Evolutionary conservation across 257 asterid species (phyloP).

Genomic region (Solanum tacnaense): DNA sequence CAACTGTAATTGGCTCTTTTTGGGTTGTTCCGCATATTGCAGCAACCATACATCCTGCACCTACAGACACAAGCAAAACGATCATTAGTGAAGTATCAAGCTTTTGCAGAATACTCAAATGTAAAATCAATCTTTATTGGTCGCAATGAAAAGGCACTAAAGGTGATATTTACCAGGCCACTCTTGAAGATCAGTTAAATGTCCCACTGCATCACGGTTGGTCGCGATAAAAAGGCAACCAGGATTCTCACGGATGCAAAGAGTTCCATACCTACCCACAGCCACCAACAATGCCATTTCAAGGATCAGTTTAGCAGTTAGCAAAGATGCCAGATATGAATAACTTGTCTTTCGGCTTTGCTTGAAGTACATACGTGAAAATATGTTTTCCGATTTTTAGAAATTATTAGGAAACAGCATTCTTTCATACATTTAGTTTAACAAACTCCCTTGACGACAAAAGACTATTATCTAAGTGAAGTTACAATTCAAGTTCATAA

Average conservation of each 20-base stretch:
- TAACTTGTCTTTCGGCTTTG: background rate
- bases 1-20: conserved; percentile 77
- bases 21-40: conserved; percentile 81
- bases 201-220: conserved; percentile 80
- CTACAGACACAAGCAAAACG: conserved; percentile 27
- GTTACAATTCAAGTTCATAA: background rate
- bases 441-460: background rate
- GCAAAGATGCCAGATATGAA: background rate
- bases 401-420: background rate
- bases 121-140: background rate
- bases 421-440: background rate
- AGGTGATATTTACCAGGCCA: conserved; percentile 56
- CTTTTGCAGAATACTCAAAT: background rate
- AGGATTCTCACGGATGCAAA: conserved; percentile 92
- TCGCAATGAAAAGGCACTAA: background rate
- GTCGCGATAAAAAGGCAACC: conserved; percentile 93
- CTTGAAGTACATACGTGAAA: background rate
- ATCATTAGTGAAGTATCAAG: background rate
- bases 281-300: background rate
- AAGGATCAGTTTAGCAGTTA: background rate
- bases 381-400: background rate
- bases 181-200: conserved; percentile 78
- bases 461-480: background rate
- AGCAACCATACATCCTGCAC: conserved; percentile 97
- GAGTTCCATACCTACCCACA: conserved; percentile 68